Conservation (phyloP, 2,329 filamentous ascomycete genomes). For the Neophaeococcomyces aloes region DNA sequence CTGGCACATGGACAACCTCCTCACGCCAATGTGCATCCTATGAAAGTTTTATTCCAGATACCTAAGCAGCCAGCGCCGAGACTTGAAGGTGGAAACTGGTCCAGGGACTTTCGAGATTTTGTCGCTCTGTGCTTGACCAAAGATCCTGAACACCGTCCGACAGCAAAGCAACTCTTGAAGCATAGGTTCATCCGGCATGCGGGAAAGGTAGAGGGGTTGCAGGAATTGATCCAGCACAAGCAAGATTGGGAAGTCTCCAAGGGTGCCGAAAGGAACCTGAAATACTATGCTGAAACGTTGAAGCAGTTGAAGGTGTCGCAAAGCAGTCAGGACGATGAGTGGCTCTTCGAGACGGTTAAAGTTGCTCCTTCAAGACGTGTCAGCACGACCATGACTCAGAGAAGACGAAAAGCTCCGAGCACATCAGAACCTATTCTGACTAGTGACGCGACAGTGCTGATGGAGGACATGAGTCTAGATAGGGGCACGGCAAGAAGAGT, state of each 20-base stretch:
- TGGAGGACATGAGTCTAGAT: conserved; percentile 31
- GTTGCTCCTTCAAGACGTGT: conserved; percentile 50
- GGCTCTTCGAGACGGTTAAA: conserved; percentile 93
- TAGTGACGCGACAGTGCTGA: conserved; percentile 26
- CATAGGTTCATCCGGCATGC: conserved; percentile 82
- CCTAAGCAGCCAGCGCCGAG: conserved; percentile 77
- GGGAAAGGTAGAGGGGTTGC: conserved; percentile 76
- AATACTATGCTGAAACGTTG: conserved; percentile 90
- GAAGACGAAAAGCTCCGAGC: conserved; percentile 34
- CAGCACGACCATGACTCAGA: conserved; percentile 40
- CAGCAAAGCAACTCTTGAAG: conserved; percentile 74
- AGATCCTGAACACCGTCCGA: conserved; percentile 72
- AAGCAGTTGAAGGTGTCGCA: conserved; percentile 51
- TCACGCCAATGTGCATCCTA: conserved; percentile 72
- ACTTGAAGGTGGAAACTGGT: conserved; percentile 70
- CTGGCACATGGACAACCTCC: conserved; percentile 84
- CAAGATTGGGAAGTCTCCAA: conserved; percentile 71
- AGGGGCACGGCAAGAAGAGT: conserved; percentile 23
- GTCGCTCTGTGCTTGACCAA: conserved; percentile 83
- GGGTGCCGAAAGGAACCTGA: conserved; percentile 57
- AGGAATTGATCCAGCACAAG: conserved; percentile 72
- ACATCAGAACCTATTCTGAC: conserved; percentile 32
- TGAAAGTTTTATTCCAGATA: conserved; percentile 88
- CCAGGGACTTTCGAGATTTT: conserved; percentile 89
- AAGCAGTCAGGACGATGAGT: conserved; percentile 65